Evolutionary conservation across 225 moss, liverwort and hornwort species (phyloP), one percentile per base, ranked within the genome.

Genomic region (Sphagnum tenellum): DNA sequence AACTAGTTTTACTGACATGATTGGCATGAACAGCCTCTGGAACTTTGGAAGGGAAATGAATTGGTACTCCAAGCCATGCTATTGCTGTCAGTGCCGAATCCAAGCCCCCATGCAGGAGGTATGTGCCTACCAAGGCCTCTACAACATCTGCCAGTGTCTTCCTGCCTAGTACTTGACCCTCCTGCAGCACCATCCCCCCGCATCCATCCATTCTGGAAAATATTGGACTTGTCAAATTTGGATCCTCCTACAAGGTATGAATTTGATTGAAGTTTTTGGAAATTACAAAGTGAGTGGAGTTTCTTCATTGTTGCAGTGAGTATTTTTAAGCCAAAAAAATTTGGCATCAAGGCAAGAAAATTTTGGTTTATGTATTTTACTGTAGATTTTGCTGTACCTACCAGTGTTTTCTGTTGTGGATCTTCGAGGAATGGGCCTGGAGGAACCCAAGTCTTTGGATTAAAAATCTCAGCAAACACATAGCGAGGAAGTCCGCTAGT

Each of bases 131-230:
- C 48, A 91, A 67, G 2, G 90, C 88, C 81, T 91, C 90, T 46
- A 88, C 90, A 62, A 91, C 81, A 70, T 91, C 90, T 52, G 90
- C 90, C 9, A 91, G 69, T 48, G 90, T 91, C 67, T 77, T 83
- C 64, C 76, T 75, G 3, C 88, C 83, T 60, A 89, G 78, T 5
- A 79, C 7, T 60, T 84, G 86, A 49, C 79, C 86, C 65, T 72
- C 86, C 71, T 82, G 86, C 60, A 70, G 72, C 64, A 52, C 29
- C 29, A 29, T 29, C 29, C 29, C 29, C 29, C 29, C 29, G 29
- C 29, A 29, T 29, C 29, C 29, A 29, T 29, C 29, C 29, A 29
- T 29, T 29, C 29, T 29, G 29, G 29, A 29, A 29, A 29, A 29
- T 29, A 29, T 29, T 29, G 29, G 29, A 29, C 29, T 29, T 29